phyloP scores from a whole-genome alignment of 2,329 filamentous ascomycete species.

The Ophiostoma sp. region DNA sequence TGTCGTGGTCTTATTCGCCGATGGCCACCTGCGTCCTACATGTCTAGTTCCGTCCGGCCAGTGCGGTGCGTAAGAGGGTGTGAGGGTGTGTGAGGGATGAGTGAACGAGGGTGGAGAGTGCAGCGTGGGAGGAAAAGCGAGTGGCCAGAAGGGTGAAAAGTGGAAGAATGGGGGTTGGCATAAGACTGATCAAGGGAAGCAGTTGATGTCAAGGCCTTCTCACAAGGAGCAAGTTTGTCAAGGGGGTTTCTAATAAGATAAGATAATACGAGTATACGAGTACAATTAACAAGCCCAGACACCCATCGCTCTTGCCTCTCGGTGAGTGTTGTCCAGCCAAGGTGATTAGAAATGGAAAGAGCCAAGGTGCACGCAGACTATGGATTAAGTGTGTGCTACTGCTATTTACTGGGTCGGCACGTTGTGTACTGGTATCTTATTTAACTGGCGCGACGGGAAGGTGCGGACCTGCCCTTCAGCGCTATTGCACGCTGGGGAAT shows the following conservation, averaged over 20 bases:
- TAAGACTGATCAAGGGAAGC: background rate
- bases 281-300: background rate
- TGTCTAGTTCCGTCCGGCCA: constrained; percentile 21
- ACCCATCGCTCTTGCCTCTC: constrained; percentile 2
- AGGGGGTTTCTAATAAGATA: too few relatives aligned
- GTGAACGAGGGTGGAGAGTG: constrained; percentile 17
- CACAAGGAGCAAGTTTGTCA: too few relatives aligned
- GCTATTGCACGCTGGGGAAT: constrained; percentile 15
- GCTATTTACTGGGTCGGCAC: constrained; percentile 7
- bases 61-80: constrained; percentile 19
- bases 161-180: background rate
- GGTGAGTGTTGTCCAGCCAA: constrained; percentile 4
- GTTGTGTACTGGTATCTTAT: background rate
- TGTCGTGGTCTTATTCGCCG: constrained; percentile 21
- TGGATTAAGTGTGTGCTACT: constrained; percentile 5
- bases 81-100: background rate
- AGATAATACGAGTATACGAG: background rate
- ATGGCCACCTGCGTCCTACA: constrained; percentile 20
- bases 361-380: constrained; percentile 3
- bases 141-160: constrained; percentile 5
- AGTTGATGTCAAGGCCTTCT: background rate
- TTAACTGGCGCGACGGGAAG: constrained; percentile 20
- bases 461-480: constrained; percentile 15
- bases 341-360: background rate
- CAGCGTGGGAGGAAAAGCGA: constrained; percentile 8